These are phyloP conservation scores for Taxillus chinensis DNA, from an alignment of 164 flowering plant genomes.

Conservation along the genomic window DNA sequence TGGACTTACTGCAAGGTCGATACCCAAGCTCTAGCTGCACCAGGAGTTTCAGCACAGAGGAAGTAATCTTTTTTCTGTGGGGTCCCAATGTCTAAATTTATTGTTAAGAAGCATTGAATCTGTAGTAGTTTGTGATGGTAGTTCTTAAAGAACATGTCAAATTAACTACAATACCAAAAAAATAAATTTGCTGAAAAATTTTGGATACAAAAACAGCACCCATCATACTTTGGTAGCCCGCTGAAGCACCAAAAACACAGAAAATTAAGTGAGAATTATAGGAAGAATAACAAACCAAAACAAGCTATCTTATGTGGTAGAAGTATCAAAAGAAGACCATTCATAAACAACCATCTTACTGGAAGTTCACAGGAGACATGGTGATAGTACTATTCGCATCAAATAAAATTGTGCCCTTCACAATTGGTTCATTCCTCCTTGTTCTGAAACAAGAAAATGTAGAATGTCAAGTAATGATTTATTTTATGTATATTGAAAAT, in stretches of 20 bases:
- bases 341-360: constrained; percentile 39
- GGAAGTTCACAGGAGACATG: constrained; percentile 85
- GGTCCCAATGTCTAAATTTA: constrained; percentile 68
- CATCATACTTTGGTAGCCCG: constrained; percentile 93
- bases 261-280: constrained; percentile 9
- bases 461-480: neutral
- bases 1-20: constrained; percentile 84
- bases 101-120: constrained; percentile 31
- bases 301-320: neutral
- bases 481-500: neutral
- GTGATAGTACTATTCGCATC: constrained; percentile 84
- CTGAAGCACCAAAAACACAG: constrained; percentile 34
- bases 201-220: constrained; percentile 98
- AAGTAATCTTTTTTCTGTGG: constrained; percentile 92
- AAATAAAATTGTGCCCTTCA: constrained; percentile 79
- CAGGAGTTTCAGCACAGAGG: constrained; percentile 98
- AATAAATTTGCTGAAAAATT: neutral
- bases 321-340: neutral
- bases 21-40: constrained; percentile 98
- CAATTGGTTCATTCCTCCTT: constrained; percentile 72
- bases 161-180: neutral
- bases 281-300: neutral
- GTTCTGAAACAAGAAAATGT: constrained; percentile 33
- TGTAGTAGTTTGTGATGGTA: neutral
- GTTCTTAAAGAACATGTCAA: neutral